Evolutionary conservation across 164 flowering plant genomes (phyloP).

Genomic region (Sedum album): DNA sequence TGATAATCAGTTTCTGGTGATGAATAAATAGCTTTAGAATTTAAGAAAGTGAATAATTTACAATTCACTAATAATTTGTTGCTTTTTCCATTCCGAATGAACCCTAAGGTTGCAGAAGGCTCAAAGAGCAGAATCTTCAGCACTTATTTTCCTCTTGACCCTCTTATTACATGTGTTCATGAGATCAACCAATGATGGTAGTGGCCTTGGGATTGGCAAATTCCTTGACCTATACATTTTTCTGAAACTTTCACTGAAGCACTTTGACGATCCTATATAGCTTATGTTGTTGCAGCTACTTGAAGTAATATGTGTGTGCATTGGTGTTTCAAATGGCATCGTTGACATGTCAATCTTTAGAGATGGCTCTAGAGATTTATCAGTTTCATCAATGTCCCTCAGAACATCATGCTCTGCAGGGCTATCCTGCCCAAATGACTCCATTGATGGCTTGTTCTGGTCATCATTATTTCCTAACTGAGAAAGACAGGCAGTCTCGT

Average conservation of each 20-base stretch:
- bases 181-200: conserved; percentile 70
- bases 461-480: conserved; percentile 10
- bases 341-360: not conserved
- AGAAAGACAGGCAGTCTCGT: conserved; percentile 9
- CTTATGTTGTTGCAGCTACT: conserved; percentile 13
- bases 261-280: conserved; percentile 22
- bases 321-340: conserved; percentile 12
- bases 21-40: too few relatives aligned
- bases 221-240: conserved; percentile 67
- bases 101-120: not conserved
- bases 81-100: too few relatives aligned
- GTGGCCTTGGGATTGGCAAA: conserved; percentile 70
- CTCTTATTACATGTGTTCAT: conserved; percentile 35
- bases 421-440: not conserved
- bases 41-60: not conserved
- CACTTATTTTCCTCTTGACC: conserved; percentile 22
- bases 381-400: not conserved
- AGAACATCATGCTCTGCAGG: too few relatives aligned
- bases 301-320: conserved; percentile 11
- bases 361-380: not conserved
- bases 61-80: not conserved
- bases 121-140: not conserved
- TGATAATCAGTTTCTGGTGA: too few relatives aligned
- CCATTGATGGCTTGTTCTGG: conserved; percentile 4
- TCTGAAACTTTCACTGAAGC: conserved; percentile 36